Percentiles rank a stretch among this genome's conserved stretches.
Evolutionary conservation across 2,329 filamentous ascomycete species (phyloP).

Genomic region (Pseudogymnoascus verrucosus): DNA sequence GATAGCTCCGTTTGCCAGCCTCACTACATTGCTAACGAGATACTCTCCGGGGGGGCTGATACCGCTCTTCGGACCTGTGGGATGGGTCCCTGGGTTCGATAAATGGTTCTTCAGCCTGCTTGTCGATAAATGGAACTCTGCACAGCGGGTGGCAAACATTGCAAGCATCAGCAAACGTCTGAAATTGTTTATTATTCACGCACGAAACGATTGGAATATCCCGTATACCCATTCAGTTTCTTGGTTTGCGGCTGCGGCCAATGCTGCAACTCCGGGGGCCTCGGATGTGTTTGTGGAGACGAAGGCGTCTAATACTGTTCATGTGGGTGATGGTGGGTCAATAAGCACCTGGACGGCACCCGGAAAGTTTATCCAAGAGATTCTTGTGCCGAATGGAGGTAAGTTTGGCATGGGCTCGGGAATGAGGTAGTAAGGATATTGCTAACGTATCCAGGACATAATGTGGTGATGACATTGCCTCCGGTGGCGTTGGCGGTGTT

Average conservation of each 20-base stretch:
- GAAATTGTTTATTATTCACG: slow-evolving; percentile 68
- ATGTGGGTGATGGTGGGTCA: slow-evolving; percentile 27
- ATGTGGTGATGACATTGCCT: slow-evolving; percentile 57
- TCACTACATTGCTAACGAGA: slow-evolving; percentile 62
- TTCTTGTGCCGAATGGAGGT: slow-evolving; percentile 27
- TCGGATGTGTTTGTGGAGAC: slow-evolving; percentile 22
- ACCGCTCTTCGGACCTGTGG: slow-evolving; percentile 70
- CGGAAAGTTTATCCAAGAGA: slow-evolving; percentile 26
- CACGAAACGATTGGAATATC: slow-evolving; percentile 75
- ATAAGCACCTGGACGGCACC: slow-evolving; percentile 26
- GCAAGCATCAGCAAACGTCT: slow-evolving; percentile 46
- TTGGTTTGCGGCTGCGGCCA: slow-evolving; percentile 53
- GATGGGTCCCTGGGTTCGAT: slow-evolving; percentile 56
- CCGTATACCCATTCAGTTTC: slow-evolving; percentile 61
- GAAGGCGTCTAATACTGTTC: slow-evolving; percentile 24
- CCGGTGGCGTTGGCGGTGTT: slow-evolving; percentile 57
- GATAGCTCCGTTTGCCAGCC: slow-evolving; percentile 68
- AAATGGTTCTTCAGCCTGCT: slow-evolving; percentile 54
- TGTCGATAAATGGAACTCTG: slow-evolving; percentile 75
- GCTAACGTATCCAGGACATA: slow-evolving; percentile 49
- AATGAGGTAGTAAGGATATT: not conserved
- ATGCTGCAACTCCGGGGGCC: slow-evolving; percentile 36
- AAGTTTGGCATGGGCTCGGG: slow-evolving; percentile 14
- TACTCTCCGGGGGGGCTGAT: slow-evolving; percentile 74
- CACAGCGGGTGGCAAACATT: slow-evolving; percentile 53